Base-by-base conservation (phyloP, 805 yeast genomes). In the Starmerella cellae region DNA sequence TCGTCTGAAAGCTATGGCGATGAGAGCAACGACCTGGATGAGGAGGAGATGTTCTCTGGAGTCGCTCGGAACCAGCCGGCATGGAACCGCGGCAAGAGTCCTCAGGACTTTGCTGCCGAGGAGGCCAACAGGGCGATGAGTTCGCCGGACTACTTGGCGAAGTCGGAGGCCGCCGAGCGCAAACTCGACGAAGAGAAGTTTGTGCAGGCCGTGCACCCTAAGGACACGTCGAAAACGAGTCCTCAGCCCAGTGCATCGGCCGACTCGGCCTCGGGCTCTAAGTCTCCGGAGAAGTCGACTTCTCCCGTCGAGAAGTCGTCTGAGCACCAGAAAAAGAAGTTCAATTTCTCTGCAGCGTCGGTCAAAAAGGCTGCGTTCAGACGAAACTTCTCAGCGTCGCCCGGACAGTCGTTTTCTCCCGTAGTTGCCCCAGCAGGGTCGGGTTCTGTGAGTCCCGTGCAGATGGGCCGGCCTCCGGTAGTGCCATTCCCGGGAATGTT, bases 31-130 rank as follows among this genome's bases (percentile, higher is more conserved):
- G 94, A 94, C 16, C 51, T 82, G 52, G 97, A 91, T 61, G 98
- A 91, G 64, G 98, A 91, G 61, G 95, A 87, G 60, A 82, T 82
- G 61, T 91, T 87, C 58, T 84, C 95, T 4, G 96, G 96, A 39
- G 98, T 85, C 35, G 77, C 71, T 45, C 73, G 91, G 55, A 56
- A 49, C 14, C 31, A 10, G 17, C 34, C 17, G 3, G 29, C 34
- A 3, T 9, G 28, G 23, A 9, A 27, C 13, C 33, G 5, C 11
- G 21, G 31, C 19, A 36, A n/a, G 28, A 11, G 9, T 10, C 18
- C 22, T 11, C 29, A 29, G 31, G 22, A 18, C 20, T 46, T 49
- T 26, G 49, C 42, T 2, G 42, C 41, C 17, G 22, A 9, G 20
- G 54, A 49, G 40, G 52, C 53, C 18, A 38, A 35, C 48, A 58